phyloP scores from a whole-genome alignment of 1,284 basidiomycete genomes.

The Tilletia horrida region DNA sequence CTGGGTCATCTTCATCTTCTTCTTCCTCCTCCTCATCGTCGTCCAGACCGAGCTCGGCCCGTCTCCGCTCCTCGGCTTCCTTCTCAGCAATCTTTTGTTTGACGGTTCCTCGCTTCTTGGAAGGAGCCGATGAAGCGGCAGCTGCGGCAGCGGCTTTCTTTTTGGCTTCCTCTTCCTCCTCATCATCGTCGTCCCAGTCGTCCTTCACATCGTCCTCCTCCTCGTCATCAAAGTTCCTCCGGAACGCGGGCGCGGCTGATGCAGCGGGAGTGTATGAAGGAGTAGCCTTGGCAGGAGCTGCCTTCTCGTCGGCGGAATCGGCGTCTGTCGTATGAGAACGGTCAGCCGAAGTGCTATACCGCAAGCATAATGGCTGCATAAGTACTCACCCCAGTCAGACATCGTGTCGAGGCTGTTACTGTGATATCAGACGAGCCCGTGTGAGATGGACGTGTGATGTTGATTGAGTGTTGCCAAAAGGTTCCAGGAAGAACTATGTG shows the following conservation, averaged over 20 bases:
- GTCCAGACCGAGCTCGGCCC: slow-evolving; percentile 33
- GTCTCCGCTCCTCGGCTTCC: slow-evolving; percentile 36
- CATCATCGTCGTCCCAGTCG: slow-evolving; percentile 53
- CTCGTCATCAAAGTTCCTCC: slow-evolving; percentile 52
- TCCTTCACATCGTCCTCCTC: slow-evolving; percentile 52
- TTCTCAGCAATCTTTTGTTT: slow-evolving; percentile 53
- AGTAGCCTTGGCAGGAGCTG: slow-evolving; percentile 26
- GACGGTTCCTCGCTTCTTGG: slow-evolving; percentile 49
- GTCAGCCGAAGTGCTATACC: neutral
- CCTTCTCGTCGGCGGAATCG: slow-evolving; percentile 47
- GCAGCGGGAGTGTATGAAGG: slow-evolving; percentile 24
- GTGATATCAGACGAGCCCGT: neutral
- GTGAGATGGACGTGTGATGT: neutral
- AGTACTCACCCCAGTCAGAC: slow-evolving; percentile 43
- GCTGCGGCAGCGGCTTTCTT: slow-evolving; percentile 8
- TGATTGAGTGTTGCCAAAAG: no score
- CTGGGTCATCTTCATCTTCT: slow-evolving; percentile 34
- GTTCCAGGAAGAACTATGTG: neutral
- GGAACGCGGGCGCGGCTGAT: slow-evolving; percentile 23
- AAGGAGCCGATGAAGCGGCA: slow-evolving; percentile 26
- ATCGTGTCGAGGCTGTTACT: slow-evolving; percentile 24
- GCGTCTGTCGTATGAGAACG: slow-evolving; percentile 3
- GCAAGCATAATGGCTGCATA: neutral
- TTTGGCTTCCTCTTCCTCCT: slow-evolving; percentile 29
- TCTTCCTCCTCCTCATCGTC: slow-evolving; percentile 26